Conservation (phyloP, 371 early-diverging fungal genomes). For the Syncephalis fuscata region DNA sequence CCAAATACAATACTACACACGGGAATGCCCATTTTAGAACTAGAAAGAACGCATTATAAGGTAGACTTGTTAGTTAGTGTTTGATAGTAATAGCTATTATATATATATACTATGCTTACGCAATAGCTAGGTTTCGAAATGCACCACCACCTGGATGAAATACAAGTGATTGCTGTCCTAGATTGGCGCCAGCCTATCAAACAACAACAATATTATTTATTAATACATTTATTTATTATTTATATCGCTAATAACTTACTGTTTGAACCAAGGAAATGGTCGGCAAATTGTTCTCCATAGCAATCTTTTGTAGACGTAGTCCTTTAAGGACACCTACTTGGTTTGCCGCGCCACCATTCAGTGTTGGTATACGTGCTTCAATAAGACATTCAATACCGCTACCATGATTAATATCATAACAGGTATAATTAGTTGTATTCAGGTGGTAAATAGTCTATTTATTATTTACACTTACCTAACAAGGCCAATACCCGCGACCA, state of each 20-base stretch:
- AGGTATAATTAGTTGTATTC: not conserved
- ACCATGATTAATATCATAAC: not conserved
- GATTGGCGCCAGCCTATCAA: slow-evolving; percentile 49
- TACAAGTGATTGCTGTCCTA: slow-evolving; percentile 51
- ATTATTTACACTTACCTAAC: slow-evolving; percentile 25
- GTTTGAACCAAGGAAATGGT: slow-evolving; percentile 9
- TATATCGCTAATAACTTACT: not conserved
- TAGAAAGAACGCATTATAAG: no score
- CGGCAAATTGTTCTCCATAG: slow-evolving; percentile 10
- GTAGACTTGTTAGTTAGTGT: not conserved
- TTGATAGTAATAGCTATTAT: not conserved
- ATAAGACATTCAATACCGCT: slow-evolving; percentile 51
- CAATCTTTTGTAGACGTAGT: slow-evolving; percentile 5
- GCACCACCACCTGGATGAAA: slow-evolving; percentile 56
- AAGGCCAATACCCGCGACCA: slow-evolving; percentile 52
- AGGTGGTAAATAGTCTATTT: not conserved
- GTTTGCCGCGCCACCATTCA: slow-evolving; percentile 21
- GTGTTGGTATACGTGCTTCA: slow-evolving; percentile 44
- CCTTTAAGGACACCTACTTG: slow-evolving; percentile 8
- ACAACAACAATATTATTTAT: no score
- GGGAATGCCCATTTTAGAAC: slow-evolving; percentile 50
- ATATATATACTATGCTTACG: slow-evolving; percentile 7
- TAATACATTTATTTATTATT: not conserved
- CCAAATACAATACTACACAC: slow-evolving; percentile 56
- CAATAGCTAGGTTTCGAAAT: slow-evolving; percentile 42